Evolutionary conservation across 352 stramenopile genomes (phyloP), one percentile per base, ranked within the genome.

Genomic region (Plasmopara viticola): DNA sequence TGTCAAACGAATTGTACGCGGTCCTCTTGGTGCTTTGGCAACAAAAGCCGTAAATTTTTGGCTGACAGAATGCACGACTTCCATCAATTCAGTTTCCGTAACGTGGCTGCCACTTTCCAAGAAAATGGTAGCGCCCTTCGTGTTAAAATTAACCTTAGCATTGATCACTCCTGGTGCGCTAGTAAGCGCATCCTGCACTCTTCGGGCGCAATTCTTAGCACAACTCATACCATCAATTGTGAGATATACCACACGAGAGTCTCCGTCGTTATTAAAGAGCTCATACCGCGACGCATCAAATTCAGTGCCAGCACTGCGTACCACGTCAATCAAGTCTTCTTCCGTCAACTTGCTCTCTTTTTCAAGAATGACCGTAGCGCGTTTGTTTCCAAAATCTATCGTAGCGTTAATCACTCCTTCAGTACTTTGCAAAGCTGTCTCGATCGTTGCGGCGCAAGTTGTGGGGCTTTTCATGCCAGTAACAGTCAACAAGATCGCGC

Each of bases 141-240:
- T 80, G 14, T 70, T 53, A 48, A 92, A 91, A 57, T 92, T 78
- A 25, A 94, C 81, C 28, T 78, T 87, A 20, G 82, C 84, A 20
- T 65, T 87, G 25, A 87, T 78, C n/a, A 94, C 84, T 10, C 84
- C 84, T 7, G 64, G 53, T 0, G 66, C 64, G 14, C 65, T 62
- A 44, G 64, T 82, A n/a, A 94, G 48, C n/a, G 78, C 78, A 9
- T 57, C 41, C 43, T 94, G 72, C 6, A 94, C 74, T 52, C 90
- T 94, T 10, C 66, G 66, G 4, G 74, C 80, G 28, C 83, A 93
- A 48, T 89, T 94, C 37, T 66, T 70, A 0, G 72, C 72, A 29
- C 83, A 94, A 40, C 77, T 89, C 83, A 94, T 94, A 28, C 83
- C 80, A 4, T 87, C 48, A 5, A 92, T 64, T 28, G 68, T 75